A percentile compares a stretch with the other conserved stretches of the same genome.
Evolutionary conservation across 2,329 filamentous ascomycete genomes (phyloP).

Genomic region (Cytospora chrysosperma): DNA sequence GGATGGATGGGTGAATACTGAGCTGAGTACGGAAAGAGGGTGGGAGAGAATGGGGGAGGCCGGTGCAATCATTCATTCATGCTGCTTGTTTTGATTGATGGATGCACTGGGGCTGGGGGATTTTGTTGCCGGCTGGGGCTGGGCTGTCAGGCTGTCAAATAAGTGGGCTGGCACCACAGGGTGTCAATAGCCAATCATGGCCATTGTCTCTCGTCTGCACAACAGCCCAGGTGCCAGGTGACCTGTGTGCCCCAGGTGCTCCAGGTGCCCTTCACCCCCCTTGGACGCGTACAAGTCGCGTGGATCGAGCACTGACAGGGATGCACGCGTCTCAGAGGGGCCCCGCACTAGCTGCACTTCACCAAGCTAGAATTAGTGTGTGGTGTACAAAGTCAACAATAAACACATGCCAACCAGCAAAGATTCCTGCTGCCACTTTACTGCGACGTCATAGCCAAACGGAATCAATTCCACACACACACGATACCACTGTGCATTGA

Average conservation of each 20-base stretch:
- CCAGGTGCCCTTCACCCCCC: too few species aligned
- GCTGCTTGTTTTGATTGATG: too few species aligned
- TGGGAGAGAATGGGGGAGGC: neutral
- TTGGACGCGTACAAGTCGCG: neutral
- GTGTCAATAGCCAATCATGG: neutral
- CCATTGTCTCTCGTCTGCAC: neutral
- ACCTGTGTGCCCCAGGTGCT: too few species aligned
- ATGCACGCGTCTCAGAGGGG: neutral
- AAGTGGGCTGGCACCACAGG: neutral
- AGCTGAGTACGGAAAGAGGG: neutral
- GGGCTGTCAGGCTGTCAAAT: neutral
- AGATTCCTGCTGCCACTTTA: neutral
- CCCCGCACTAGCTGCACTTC: neutral
- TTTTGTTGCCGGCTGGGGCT: neutral
- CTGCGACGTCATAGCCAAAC: slow-evolving; percentile 17
- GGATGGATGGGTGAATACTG: too few species aligned
- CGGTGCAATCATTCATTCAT: neutral
- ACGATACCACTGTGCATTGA: neutral
- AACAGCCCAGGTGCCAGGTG: too few species aligned
- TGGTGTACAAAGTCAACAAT: slow-evolving; percentile 2
- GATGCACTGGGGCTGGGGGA: neutral
- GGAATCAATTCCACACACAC: slow-evolving; percentile 4
- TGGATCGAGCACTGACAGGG: neutral
- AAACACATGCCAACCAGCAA: neutral
- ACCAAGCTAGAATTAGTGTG: neutral